Percentiles rank a stretch among this genome's conserved stretches.
These are phyloP conservation scores for Coemansia sp. DNA, from an alignment of 192 early-diverging fungal species.

Conservation along the genomic window DNA sequence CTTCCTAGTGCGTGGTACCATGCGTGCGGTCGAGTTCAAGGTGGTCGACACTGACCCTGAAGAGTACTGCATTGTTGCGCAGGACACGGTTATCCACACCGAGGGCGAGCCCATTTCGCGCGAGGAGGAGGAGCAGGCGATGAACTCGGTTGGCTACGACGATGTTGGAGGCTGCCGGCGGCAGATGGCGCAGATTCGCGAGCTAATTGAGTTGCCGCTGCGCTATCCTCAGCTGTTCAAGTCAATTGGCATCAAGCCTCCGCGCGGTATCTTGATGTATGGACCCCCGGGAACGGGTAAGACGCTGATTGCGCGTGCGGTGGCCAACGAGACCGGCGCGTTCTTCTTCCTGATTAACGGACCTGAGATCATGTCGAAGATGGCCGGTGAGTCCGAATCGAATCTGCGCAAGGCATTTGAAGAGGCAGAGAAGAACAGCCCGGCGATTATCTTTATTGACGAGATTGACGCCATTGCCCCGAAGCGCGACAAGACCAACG, in stretches of 20 bases:
- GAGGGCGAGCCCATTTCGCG: slow-evolving; percentile 99
- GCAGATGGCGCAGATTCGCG: slow-evolving; percentile 99
- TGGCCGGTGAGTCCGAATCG: slow-evolving; percentile 98
- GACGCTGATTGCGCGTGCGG: slow-evolving; percentile 96
- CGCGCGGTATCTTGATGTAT: slow-evolving; percentile 95
- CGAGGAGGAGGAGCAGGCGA: slow-evolving; percentile 94
- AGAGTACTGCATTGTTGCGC: slow-evolving; percentile 96
- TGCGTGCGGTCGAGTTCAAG: slow-evolving; percentile 99
- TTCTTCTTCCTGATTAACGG: slow-evolving; percentile 99
- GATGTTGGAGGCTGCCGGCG: slow-evolving; percentile 98
- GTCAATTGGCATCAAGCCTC: slow-evolving; percentile 98
- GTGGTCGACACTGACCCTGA: slow-evolving; percentile 93
- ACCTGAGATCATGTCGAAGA: slow-evolving; percentile 99
- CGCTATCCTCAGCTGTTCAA: slow-evolving; percentile 99
- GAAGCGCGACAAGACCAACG: slow-evolving; percentile 98
- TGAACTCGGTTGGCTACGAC: slow-evolving; percentile 96
- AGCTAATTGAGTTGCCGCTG: slow-evolving; percentile 95
- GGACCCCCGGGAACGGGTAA: slow-evolving; percentile 99
- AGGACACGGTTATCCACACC: slow-evolving; percentile 97
- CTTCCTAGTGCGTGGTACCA: slow-evolving; percentile 92
- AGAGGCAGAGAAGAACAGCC: slow-evolving; percentile 97
- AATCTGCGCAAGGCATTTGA: slow-evolving; percentile 99
- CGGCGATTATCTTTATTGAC: slow-evolving; percentile 98
- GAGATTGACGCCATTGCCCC: slow-evolving; percentile 99
- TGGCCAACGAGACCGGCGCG: slow-evolving; percentile 98